A percentile compares a stretch with the other conserved stretches of the same genome.
Evolutionary conservation across 2,329 filamentous ascomycete genomes (phyloP).

Genomic region (Fusarium sp.): DNA sequence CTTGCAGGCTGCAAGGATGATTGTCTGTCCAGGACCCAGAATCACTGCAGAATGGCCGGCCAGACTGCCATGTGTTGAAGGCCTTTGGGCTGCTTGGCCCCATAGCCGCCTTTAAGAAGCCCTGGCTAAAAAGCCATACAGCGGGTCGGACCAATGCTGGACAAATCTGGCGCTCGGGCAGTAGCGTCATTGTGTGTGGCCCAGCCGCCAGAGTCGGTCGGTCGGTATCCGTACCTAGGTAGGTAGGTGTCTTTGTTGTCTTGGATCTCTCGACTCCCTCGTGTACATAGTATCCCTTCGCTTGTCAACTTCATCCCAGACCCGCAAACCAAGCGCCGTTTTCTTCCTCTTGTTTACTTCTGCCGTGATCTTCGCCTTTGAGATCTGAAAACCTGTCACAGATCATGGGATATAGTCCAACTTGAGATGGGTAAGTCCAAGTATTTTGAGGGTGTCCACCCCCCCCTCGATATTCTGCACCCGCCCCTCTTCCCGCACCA

Average conservation of each 20-base stretch:
- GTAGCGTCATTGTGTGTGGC: slow-evolving; percentile 38
- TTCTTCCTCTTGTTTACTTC: slow-evolving; percentile 9
- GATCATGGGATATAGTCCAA: slow-evolving; percentile 49
- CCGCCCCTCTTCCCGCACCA: slow-evolving; percentile 40
- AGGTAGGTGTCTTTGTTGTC: slow-evolving; percentile 29
- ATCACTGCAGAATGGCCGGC: slow-evolving; percentile 31
- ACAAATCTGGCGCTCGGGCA: slow-evolving; percentile 25
- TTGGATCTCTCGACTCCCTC: slow-evolving; percentile 29
- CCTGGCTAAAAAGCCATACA: slow-evolving; percentile 20
- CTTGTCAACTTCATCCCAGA: slow-evolving; percentile 26
- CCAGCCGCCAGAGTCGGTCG: slow-evolving; percentile 33
- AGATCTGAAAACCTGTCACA: slow-evolving; percentile 30
- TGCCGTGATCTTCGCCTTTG: slow-evolving; percentile 18
- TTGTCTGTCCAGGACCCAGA: slow-evolving; percentile 22
- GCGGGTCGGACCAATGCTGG: slow-evolving; percentile 36
- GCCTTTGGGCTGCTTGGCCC: slow-evolving; percentile 27
- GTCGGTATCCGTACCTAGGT: slow-evolving; percentile 1
- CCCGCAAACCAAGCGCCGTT: slow-evolving; percentile 28
- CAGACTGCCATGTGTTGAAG: slow-evolving; percentile 35
- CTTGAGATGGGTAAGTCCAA: slow-evolving; percentile 52
- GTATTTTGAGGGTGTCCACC: slow-evolving; percentile 32
- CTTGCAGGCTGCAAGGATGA: slow-evolving; percentile 45
- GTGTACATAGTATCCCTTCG: slow-evolving; percentile 39
- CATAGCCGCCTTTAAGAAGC: slow-evolving; percentile 26
- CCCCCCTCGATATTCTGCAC: slow-evolving; percentile 25